A percentile compares a stretch with the other conserved stretches of the same genome.
Conservation (phyloP, 768 basidiomycete genomes). For the Suillus alpinus region DNA sequence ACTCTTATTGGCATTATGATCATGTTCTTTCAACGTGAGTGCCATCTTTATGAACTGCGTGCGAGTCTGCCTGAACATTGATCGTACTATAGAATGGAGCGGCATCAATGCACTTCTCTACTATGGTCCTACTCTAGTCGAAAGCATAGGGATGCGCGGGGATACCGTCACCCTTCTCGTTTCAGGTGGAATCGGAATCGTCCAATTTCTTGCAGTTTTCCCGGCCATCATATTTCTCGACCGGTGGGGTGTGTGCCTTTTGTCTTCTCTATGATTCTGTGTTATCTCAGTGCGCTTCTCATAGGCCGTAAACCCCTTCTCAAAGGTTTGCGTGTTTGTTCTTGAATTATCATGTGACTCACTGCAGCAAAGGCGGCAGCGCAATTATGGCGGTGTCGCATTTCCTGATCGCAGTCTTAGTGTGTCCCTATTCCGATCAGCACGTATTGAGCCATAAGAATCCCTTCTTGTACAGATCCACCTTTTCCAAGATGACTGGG, state of each 20-base stretch:
- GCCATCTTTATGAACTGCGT: not conserved
- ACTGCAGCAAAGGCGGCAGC: slow-evolving; percentile 45
- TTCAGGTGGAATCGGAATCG: slow-evolving; percentile 75
- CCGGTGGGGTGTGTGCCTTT: slow-evolving; percentile 43
- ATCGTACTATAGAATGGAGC: slow-evolving; percentile 62
- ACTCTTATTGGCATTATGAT: slow-evolving; percentile 70
- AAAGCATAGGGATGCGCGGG: slow-evolving; percentile 58
- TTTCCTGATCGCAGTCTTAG: slow-evolving; percentile 60
- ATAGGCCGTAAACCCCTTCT: slow-evolving; percentile 65
- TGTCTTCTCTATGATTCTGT: not conserved
- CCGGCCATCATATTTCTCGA: slow-evolving; percentile 76
- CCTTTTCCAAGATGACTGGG: slow-evolving; percentile 55
- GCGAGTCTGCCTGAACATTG: not conserved
- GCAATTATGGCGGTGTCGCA: slow-evolving; percentile 64
- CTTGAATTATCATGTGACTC: not conserved
- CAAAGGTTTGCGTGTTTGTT: slow-evolving; percentile 33
- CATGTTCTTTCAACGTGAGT: slow-evolving; percentile 82
- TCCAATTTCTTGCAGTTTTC: slow-evolving; percentile 73
- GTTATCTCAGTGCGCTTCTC: slow-evolving; percentile 4
- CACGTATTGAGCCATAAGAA: not conserved
- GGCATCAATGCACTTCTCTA: slow-evolving; percentile 85
- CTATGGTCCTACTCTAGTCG: slow-evolving; percentile 74
- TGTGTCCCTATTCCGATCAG: slow-evolving; percentile 25
- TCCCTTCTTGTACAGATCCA: slow-evolving; percentile 35
- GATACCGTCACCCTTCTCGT: slow-evolving; percentile 62